Conservation (phyloP, 495 filamentous ascomycete genomes). For the Melanomma pulvis-pyrius region DNA sequence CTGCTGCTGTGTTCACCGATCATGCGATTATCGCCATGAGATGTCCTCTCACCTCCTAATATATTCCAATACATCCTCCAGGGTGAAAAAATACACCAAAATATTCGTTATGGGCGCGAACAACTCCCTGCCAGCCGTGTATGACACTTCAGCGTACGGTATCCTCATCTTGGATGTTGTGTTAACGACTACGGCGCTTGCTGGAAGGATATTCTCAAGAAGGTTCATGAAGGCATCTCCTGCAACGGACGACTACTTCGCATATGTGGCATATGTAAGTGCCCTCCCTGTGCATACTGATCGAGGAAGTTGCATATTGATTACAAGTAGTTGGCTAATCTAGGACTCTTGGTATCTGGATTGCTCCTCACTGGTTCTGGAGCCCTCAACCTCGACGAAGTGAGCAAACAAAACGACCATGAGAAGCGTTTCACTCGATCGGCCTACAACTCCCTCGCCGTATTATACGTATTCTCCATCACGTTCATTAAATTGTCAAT, state of each 20-base stretch:
- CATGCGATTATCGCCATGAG: not conserved
- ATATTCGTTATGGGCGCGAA: not conserved
- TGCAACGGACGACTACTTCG: not conserved
- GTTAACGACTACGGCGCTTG: not conserved
- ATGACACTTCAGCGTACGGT: not conserved
- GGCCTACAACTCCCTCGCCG: not conserved
- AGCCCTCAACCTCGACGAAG: not conserved
- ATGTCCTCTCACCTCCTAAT: not conserved
- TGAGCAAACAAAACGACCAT: not conserved
- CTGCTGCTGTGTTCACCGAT: not conserved
- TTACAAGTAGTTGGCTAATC: not conserved
- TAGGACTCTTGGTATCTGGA: not conserved
- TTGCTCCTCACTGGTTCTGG: not conserved
- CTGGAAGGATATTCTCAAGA: not conserved
- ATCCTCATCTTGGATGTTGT: not conserved
- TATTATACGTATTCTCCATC: constrained; percentile 7
- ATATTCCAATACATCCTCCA: not conserved
- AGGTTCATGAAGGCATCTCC: not conserved
- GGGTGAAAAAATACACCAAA: not conserved
- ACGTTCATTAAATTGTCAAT: constrained; percentile 3
- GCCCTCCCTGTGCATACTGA: not conserved
- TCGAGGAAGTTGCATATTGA: not conserved
- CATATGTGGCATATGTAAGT: constrained; percentile 9
- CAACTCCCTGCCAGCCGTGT: not conserved
- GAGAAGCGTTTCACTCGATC: constrained; percentile 8